phyloP scores from a whole-genome alignment of 164 flowering plant species.

The Macadamia integrifolia region DNA sequence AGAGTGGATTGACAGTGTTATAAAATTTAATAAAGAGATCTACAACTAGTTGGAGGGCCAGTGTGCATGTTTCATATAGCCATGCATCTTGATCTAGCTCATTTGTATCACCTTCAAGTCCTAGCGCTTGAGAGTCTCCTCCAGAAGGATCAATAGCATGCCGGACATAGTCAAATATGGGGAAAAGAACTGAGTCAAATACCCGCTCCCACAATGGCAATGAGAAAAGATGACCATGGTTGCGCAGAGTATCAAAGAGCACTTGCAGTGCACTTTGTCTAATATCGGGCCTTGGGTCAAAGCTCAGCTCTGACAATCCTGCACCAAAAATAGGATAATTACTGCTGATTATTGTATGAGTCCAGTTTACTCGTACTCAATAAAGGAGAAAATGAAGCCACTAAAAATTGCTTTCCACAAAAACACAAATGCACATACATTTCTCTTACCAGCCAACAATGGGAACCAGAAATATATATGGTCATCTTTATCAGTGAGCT shows the following conservation, averaged over 20 bases:
- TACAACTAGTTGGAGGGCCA: conserved; percentile 91
- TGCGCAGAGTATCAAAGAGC: conserved; percentile 85
- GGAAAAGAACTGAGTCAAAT: conserved; percentile 91
- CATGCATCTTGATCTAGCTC: conserved; percentile 94
- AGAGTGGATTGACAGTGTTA: conserved; percentile 82
- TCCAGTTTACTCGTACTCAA: background rate
- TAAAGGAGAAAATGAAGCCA: background rate
- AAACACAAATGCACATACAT: conserved; percentile 8
- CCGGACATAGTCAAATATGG: conserved; percentile 94
- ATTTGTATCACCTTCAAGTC: conserved; percentile 38
- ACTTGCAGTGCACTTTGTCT: conserved; percentile 86
- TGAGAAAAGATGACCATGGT: conserved; percentile 92
- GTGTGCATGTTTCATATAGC: conserved; percentile 98
- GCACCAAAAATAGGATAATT: conserved; percentile 20
- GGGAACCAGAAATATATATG: conserved; percentile 98
- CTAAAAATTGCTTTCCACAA: background rate
- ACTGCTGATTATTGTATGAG: background rate
- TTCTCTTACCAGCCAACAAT: conserved; percentile 80
- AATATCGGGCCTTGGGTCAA: conserved; percentile 94
- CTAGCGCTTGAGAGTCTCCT: conserved; percentile 42
- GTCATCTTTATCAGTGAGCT: conserved; percentile 54
- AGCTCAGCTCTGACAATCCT: conserved; percentile 98
- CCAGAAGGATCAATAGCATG: conserved; percentile 92
- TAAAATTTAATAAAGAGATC: conserved; percentile 96
- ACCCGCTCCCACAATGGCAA: conserved; percentile 93